Evolutionary conservation across 768 basidiomycete genomes (phyloP), one percentile per base, ranked within the genome.

Genomic region (Lactifluus echinatus): DNA sequence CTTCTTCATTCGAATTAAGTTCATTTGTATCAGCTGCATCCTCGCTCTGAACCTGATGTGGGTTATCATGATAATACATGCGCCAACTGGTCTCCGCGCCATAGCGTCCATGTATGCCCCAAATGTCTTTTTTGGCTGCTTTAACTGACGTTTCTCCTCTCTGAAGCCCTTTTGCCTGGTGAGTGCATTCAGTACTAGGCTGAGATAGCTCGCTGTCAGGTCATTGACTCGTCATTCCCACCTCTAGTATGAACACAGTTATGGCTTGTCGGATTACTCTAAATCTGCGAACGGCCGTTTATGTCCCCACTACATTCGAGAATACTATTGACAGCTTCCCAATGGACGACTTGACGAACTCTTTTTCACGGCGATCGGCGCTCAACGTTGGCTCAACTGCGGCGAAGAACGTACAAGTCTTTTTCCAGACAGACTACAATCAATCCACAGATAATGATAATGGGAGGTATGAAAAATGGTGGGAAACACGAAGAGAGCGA

Each of bases 241-340:
- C 31, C n/a, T 12, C 17, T 42, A 63, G 61, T 28, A 47, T 63
- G 37, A 63, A 60, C 33, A 50, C 59, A 23, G 36, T 60, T 1
- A 56, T 63, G 54, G 59, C 58, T 45, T 60, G 61, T 39, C 61
- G 61, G 39, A 63, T 63, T 44, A 60, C 61, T 17, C 59, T 63
- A 37, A 63, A 53, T 42, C 42, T 63, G 23, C 59, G 61, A 37
- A 50, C 56, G n/a, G 53, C 61, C 6, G 61, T 60, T 31, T 60
- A 63, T 42, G 59, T 59, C 5, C n/a, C 55, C 33, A 36, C 58
- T 15, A 19, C 42, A 3, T 51, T 51, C 28, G 55, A 53, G 39
- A 56, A 43, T 29, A 43, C 23, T 33, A 44, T 60, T 17, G n/a
- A n/a, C n/a, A n/a, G n/a, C n/a, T n/a, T n/a, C n/a, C 61, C 59